Base-by-base conservation (phyloP, 169 alveolate species). In the Babesia sp. region DNA sequence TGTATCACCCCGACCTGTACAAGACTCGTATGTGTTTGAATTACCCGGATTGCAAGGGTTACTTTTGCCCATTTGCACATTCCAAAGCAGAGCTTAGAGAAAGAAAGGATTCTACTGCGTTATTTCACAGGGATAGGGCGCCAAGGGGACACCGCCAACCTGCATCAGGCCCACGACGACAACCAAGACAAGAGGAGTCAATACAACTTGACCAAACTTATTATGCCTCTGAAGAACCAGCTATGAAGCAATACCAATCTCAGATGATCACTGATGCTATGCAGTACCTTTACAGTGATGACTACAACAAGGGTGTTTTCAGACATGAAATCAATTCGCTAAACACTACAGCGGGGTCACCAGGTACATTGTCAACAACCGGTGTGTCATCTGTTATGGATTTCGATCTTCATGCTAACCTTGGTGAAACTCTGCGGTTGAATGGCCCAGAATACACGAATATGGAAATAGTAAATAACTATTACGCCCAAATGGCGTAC, bases 1-100 rank as follows among this genome's bases (percentile, higher is more conserved):
- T 90, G 51, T 94, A 94, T 76, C 98, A 94, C 71, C 98, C 98
- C 0, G 82, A 93, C 59, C 81, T 90, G 63, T 94, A 92, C 80
- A 94, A 94, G 79, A 94, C 97, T 7, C 68, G 93, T 37, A 56
- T 84, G 55, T 93, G 96, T 70, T 80, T 89, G 56, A 83, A 85
- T 73, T 70, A 80, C 78, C 92, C 95, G 71, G 83, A 83, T 20
- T 93, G 97, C 68, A 88, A 86, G 55, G 90, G 93, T 9, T 93
- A 92, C 69, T 93, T 92, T 68, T 93, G 97, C 77, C 97, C 95
- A 7, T 88, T 82, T 66, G 90, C 92, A 22, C 97, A 93, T 73
- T 94, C 94, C 1, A 74, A 83, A 18, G 94, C 91, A 26, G 97
- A 93, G 60, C 56, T 85, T 42, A 58, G 97, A 8, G 34, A 18